These are phyloP conservation scores for Fusarium veterinarium DNA, from an alignment of 2,329 filamentous ascomycete genomes.

Conservation along the genomic window DNA sequence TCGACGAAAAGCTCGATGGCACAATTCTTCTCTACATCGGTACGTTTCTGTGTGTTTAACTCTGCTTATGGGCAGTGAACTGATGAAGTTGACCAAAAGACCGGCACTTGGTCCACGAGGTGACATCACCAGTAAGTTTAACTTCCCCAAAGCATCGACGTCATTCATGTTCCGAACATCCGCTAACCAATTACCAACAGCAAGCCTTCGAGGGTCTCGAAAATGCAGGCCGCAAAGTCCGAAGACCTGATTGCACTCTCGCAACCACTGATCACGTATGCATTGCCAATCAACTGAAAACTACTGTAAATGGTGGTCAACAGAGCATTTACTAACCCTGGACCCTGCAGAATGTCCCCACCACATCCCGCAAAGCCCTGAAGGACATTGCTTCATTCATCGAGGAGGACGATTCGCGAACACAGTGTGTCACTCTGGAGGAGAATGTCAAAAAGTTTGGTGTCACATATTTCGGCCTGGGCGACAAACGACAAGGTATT, in stretches of 20 bases:
- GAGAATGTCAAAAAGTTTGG: conserved; percentile 97
- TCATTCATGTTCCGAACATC: conserved; percentile 5
- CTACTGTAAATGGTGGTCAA: not conserved
- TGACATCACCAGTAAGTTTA: conserved; percentile 86
- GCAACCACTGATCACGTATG: conserved; percentile 96
- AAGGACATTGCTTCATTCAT: conserved; percentile 96
- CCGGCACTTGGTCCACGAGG: conserved; percentile 96
- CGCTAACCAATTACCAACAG: conserved; percentile 55
- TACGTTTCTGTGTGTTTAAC: conserved; percentile 55
- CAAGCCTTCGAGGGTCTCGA: conserved; percentile 97
- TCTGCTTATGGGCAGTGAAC: not conserved
- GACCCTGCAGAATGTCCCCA: conserved; percentile 83
- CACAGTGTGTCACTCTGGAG: conserved; percentile 95
- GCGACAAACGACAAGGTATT: conserved; percentile 96
- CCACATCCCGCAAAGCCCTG: conserved; percentile 87
- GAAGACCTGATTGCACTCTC: conserved; percentile 95
- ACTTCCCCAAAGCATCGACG: conserved; percentile 4
- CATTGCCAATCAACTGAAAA: conserved; percentile 33
- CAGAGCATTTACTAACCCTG: conserved; percentile 28
- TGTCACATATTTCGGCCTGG: conserved; percentile 96
- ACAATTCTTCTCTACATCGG: conserved; percentile 94
- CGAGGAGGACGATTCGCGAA: conserved; percentile 90
- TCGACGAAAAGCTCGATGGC: conserved; percentile 94
- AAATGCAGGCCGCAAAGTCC: conserved; percentile 87
- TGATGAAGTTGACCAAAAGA: conserved; percentile 61